Percentiles rank a stretch among this genome's conserved stretches.
phyloP scores from a whole-genome alignment of 139 green algal genomes.

The Yamagishiella unicocca region DNA sequence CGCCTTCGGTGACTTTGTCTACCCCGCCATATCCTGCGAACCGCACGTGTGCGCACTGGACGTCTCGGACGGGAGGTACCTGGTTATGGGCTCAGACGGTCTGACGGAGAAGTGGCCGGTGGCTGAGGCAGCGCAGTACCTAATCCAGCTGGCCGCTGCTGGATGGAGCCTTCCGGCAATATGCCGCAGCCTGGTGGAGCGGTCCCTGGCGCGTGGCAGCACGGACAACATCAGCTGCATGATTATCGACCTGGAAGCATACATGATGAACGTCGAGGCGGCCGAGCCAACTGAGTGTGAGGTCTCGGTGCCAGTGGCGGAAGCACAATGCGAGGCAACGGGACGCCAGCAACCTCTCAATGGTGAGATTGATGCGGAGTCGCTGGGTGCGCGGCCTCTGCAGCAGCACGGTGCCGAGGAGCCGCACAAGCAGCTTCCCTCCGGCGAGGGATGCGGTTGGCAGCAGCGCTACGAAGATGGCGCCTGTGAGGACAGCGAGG shows the following conservation, averaged over 20 bases:
- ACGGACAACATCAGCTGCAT: slow-evolving; percentile 46
- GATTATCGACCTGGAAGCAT: slow-evolving; percentile 37
- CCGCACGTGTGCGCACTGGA: slow-evolving; percentile 40
- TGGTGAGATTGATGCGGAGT: background rate
- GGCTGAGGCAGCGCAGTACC: slow-evolving; percentile 37
- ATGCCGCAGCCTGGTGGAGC: slow-evolving; percentile 39
- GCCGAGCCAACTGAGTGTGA: background rate
- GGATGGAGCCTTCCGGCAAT: slow-evolving; percentile 12
- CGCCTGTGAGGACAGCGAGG: background rate
- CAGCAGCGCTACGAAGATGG: too few species aligned
- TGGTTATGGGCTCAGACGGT: slow-evolving; percentile 44
- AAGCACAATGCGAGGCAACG: background rate
- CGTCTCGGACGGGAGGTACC: slow-evolving; percentile 40
- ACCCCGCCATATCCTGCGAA: slow-evolving; percentile 44
- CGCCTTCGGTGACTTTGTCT: slow-evolving; percentile 44
- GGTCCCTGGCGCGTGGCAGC: slow-evolving; percentile 20
- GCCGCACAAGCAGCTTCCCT: background rate
- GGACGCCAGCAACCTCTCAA: background rate
- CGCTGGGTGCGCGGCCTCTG: background rate
- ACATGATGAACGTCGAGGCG: background rate
- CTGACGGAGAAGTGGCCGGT: slow-evolving; percentile 44
- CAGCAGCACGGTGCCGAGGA: background rate
- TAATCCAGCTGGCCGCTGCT: background rate
- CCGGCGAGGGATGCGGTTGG: background rate
- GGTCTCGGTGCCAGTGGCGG: background rate